Percentiles rank a stretch among this genome's conserved stretches.
phyloP scores from a whole-genome alignment of 805 yeast genomes.

The Metschnikowia vanudenii region DNA sequence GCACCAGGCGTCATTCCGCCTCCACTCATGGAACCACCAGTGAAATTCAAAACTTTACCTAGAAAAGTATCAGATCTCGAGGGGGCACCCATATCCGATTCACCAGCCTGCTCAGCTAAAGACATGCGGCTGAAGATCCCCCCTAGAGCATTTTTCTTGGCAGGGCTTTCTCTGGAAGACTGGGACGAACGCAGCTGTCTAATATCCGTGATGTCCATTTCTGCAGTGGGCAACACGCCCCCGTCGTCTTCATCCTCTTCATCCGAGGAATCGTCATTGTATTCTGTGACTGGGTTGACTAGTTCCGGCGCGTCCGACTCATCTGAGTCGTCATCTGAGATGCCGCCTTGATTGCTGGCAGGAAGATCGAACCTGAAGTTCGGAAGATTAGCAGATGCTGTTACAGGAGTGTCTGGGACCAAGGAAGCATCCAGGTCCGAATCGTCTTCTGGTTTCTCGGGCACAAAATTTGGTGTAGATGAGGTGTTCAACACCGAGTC shows the following conservation, averaged over 20 bases:
- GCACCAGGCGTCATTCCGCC: conserved; percentile 47
- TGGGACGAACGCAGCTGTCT: conserved; percentile 7
- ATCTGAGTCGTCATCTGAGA: conserved; percentile 7
- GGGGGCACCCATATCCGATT: conserved; percentile 17
- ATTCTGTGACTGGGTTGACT: conserved; percentile 8
- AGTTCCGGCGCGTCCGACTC: conserved; percentile 11
- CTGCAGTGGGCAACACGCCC: conserved; percentile 5
- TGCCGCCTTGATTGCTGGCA: conserved; percentile 3
- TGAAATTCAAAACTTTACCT: conserved; percentile 34
- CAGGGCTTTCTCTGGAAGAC: conserved; percentile 12
- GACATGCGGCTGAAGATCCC: conserved; percentile 36
- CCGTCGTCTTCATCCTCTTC: conserved; percentile 17
- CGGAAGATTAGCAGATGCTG: conserved; percentile 13
- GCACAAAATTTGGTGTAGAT: conserved; percentile 22
- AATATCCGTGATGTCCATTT: conserved; percentile 18
- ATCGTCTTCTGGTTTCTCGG: conserved; percentile 6
- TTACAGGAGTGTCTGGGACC: conserved; percentile 4
- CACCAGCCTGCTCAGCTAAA: conserved; percentile 29
- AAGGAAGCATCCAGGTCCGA: conserved; percentile 22
- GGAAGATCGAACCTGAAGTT: conserved; percentile 14
- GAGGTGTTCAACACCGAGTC: conserved; percentile 29
- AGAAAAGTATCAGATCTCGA: conserved; percentile 39
- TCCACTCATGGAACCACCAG: conserved; percentile 32
- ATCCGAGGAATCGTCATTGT: conserved; percentile 20
- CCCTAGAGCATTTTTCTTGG: conserved; percentile 12